Percentiles rank a stretch among this genome's conserved stretches.
Evolutionary conservation across 73 alveolate species (phyloP).

Genomic region (Uronychia setigera): DNA sequence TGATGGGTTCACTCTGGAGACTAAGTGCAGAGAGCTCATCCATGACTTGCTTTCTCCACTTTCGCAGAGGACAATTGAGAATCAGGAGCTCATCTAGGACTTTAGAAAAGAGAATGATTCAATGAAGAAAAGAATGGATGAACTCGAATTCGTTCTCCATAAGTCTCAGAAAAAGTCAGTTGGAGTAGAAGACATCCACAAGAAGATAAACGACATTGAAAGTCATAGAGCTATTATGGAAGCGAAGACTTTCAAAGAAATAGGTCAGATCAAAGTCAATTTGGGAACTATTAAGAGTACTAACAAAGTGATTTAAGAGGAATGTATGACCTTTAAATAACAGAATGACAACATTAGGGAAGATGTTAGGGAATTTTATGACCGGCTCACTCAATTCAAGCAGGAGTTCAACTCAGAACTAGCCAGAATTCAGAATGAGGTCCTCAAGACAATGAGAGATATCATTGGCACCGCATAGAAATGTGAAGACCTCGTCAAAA

Average conservation of each 20-base stretch:
- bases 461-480: background rate
- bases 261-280: slow-evolving; percentile 9
- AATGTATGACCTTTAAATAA: slow-evolving; percentile 10
- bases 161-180: slow-evolving; percentile 9
- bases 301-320: slow-evolving; percentile 13
- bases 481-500: slow-evolving; percentile 27
- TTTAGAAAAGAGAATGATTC: background rate
- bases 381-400: slow-evolving; percentile 28
- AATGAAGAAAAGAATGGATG: slow-evolving; percentile 14
- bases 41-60: background rate
- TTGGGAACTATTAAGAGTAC: background rate
- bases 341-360: slow-evolving; percentile 23
- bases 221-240: slow-evolving; percentile 16
- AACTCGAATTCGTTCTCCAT: slow-evolving; percentile 33
- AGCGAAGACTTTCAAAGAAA: slow-evolving; percentile 2
- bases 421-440: slow-evolving; percentile 8
- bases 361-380: slow-evolving; percentile 27
- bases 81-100: background rate
- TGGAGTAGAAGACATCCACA: slow-evolving; percentile 26
- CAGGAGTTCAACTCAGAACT: slow-evolving; percentile 26
- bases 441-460: slow-evolving; percentile 10
- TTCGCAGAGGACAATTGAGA: background rate
- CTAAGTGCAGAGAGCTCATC: background rate
- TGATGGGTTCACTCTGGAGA: background rate
- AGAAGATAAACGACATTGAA: slow-evolving; percentile 24